phyloP scores from a whole-genome alignment of 2,329 filamentous ascomycete genomes.

The Clonostachys sp. region DNA sequence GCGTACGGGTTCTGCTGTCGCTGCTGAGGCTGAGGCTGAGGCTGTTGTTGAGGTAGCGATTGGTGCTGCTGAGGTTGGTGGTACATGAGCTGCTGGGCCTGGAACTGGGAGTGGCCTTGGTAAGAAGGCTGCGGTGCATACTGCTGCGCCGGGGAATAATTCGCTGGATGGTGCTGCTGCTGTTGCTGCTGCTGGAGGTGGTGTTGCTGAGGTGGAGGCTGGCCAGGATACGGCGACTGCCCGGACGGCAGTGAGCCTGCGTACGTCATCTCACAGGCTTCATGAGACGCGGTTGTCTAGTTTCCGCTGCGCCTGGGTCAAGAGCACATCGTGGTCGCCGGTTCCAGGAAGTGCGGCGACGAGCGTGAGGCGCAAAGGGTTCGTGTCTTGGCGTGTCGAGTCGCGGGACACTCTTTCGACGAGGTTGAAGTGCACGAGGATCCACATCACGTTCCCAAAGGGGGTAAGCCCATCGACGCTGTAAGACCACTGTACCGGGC shows the following conservation, averaged over 20 bases:
- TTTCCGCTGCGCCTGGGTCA: no score
- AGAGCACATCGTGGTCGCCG: no score
- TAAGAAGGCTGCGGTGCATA: constrained; percentile 6
- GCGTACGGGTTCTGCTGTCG: constrained; percentile 8
- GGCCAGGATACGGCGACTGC: constrained; percentile 15
- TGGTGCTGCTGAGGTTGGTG: constrained; percentile 6
- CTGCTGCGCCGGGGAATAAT: constrained; percentile 14
- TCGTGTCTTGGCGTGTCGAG: no score
- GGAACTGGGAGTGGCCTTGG: background rate
- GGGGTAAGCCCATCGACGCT: no score
- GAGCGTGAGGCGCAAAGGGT: no score
- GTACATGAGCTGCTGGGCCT: no score
- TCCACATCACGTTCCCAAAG: no score
- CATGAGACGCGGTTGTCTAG: constrained; percentile 5
- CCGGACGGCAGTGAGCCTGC: constrained; percentile 20
- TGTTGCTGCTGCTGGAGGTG: constrained; percentile 13
- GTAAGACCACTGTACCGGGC: no score
- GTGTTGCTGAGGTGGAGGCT: constrained; percentile 12
- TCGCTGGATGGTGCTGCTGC: constrained; percentile 16
- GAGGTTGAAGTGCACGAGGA: no score
- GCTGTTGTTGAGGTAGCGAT: constrained; percentile 16
- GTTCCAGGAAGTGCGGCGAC: no score
- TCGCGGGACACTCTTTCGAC: no score
- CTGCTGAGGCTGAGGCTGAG: constrained; percentile 12
- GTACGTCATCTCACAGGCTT: constrained; percentile 26